These are phyloP conservation scores for Arabidopsis arenosa DNA, from an alignment of 345 rosid genomes.

Conservation along the genomic window DNA sequence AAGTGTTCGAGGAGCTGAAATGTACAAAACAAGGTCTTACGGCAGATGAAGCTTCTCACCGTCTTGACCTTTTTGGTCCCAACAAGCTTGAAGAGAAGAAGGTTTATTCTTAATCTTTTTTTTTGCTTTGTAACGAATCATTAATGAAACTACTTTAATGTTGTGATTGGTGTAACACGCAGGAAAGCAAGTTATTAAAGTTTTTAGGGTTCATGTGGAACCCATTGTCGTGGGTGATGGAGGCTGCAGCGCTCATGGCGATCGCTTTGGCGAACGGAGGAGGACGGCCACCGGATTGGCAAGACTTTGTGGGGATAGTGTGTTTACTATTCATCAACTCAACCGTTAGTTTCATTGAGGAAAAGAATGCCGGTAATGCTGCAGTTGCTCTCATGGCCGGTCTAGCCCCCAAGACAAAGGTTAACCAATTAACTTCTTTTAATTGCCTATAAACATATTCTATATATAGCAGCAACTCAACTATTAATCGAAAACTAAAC, in stretches of 20 bases:
- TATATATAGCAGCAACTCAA: no score
- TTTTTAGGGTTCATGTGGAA: slow-evolving; percentile 98
- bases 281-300: slow-evolving; percentile 92
- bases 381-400: slow-evolving; percentile 98
- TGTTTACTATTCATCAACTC: slow-evolving; percentile 80
- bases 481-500: no score
- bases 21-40: slow-evolving; percentile 63
- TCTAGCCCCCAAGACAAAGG: slow-evolving; percentile 94
- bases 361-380: slow-evolving; percentile 92
- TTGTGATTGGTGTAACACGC: slow-evolving; percentile 21
- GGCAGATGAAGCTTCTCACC: slow-evolving; percentile 65
- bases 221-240: slow-evolving; percentile 99
- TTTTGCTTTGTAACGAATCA: not conserved
- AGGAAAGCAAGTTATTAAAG: slow-evolving; percentile 86
- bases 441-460: not conserved
- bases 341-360: slow-evolving; percentile 91
- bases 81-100: slow-evolving; percentile 94
- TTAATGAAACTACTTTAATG: not conserved
- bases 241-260: slow-evolving; percentile 90
- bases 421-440: slow-evolving; percentile 6
- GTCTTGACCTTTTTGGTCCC: slow-evolving; percentile 85
- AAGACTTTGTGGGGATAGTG: slow-evolving; percentile 85
- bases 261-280: slow-evolving; percentile 78
- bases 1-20: slow-evolving; percentile 74
- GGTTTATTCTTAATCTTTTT: slow-evolving; percentile 42